A percentile compares a stretch with the other conserved stretches of the same genome.
Evolutionary conservation across 805 yeast species (phyloP).

Genomic region (Kluyveromyces siamensis): DNA sequence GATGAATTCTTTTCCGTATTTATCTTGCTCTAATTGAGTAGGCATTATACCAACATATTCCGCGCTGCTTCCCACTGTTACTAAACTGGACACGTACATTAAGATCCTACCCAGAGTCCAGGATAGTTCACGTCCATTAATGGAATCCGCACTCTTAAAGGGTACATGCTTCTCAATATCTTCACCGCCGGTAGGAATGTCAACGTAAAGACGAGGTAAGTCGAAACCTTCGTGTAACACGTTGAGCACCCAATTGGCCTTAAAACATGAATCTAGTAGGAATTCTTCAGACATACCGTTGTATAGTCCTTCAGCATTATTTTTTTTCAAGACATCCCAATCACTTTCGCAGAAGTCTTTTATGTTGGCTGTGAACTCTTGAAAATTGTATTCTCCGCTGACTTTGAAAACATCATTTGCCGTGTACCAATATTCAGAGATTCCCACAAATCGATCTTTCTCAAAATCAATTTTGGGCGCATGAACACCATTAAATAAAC

Average conservation of each 20-base stretch:
- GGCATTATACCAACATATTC: conserved; percentile 22
- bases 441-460: conserved; percentile 79
- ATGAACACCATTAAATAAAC: conserved; percentile 91
- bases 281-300: conserved; percentile 46
- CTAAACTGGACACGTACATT: conserved; percentile 68
- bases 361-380: conserved; percentile 55
- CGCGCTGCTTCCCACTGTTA: conserved; percentile 20
- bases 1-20: conserved; percentile 18
- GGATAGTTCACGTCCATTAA: conserved; percentile 78
- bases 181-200: conserved; percentile 24
- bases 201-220: conserved; percentile 63
- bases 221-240: conserved; percentile 88
- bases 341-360: conserved; percentile 65
- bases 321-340: conserved; percentile 52
- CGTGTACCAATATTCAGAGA: conserved; percentile 96
- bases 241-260: conserved; percentile 89
- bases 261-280: conserved; percentile 76
- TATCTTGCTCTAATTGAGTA: conserved; percentile 12
- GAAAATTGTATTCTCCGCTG: conserved; percentile 82
- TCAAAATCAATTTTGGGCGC: conserved; percentile 81
- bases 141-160: conserved; percentile 73
- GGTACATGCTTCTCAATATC: conserved; percentile 24
- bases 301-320: conserved; percentile 47
- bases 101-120: conserved; percentile 93
- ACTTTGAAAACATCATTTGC: conserved; percentile 83